Percentiles rank a stretch among this genome's conserved stretches.
Evolutionary conservation across 495 filamentous ascomycete species (phyloP).

Genomic region (Aspergillus indologenus): DNA sequence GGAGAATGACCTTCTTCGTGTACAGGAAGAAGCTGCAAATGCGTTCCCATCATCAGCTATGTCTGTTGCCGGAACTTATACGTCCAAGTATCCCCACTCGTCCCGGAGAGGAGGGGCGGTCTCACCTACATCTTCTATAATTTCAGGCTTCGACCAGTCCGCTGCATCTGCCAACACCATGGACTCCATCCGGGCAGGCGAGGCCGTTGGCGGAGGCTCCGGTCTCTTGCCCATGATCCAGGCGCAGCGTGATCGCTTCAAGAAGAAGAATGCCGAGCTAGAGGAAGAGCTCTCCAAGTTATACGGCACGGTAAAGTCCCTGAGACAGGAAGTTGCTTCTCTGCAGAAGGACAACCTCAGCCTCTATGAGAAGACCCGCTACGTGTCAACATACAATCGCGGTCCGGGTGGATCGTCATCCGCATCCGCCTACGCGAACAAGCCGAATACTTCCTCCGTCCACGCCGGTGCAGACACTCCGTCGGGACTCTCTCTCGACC

Average conservation of each 20-base stretch:
- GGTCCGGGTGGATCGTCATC: constrained; percentile 60
- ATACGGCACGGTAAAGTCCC: constrained; percentile 76
- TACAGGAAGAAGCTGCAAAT: constrained; percentile 82
- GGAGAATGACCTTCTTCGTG: constrained; percentile 83
- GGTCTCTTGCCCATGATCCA: constrained; percentile 98
- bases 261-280: constrained; percentile 88
- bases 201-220: constrained; percentile 75
- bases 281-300: constrained; percentile 85
- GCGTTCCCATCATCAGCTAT: constrained; percentile 79
- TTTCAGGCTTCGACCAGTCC: constrained; percentile 82
- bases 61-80: constrained; percentile 92
- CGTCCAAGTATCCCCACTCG: constrained; percentile 76
- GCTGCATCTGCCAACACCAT: constrained; percentile 46
- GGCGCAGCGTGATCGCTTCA: constrained; percentile 96
- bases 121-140: constrained; percentile 97
- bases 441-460: constrained; percentile 72
- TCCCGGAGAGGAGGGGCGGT: constrained; percentile 63
- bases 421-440: constrained; percentile 66
- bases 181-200: constrained; percentile 60
- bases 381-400: constrained; percentile 87
- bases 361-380: constrained; percentile 97
- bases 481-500: constrained; percentile 69
- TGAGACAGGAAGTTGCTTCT: constrained; percentile 86
- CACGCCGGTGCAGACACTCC: constrained; percentile 56
- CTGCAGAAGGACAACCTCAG: constrained; percentile 95